These are phyloP conservation scores for Solanum tacnaense DNA, from an alignment of 257 asterid species.

Conservation along the genomic window DNA sequence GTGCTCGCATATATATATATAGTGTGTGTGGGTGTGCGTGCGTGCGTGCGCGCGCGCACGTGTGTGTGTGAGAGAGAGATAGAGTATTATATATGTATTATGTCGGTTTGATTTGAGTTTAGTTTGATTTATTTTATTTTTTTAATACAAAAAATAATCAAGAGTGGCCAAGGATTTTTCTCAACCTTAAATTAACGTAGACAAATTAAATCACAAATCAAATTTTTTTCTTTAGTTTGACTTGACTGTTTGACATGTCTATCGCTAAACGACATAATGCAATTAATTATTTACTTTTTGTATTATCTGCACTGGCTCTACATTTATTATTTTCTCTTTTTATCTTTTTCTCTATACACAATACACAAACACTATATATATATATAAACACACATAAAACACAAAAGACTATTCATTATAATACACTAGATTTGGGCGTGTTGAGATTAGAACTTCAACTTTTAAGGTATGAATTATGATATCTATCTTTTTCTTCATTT, in stretches of 20 bases:
- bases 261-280: neutral
- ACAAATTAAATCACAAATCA: neutral
- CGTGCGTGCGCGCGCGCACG: rapidly evolving
- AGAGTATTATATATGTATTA: too few species aligned
- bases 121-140: too few species aligned
- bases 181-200: too few species aligned
- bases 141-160: too few species aligned
- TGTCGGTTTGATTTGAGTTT: too few species aligned
- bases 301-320: neutral
- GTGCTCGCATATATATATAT: neutral
- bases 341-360: neutral
- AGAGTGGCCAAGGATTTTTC: neutral
- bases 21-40: too few species aligned
- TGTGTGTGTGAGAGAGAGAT: too few species aligned
- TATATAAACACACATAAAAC: too few species aligned
- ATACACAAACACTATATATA: neutral
- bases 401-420: neutral
- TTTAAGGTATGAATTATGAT: neutral
- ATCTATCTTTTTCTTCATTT: neutral
- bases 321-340: too few species aligned
- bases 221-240: neutral
- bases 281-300: neutral
- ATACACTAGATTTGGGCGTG: neutral
- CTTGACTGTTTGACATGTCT: neutral
- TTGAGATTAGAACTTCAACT: neutral